Evolutionary conservation across 225 moss, liverwort and hornwort species (phyloP).

Genomic region (Bryum argenteum): DNA sequence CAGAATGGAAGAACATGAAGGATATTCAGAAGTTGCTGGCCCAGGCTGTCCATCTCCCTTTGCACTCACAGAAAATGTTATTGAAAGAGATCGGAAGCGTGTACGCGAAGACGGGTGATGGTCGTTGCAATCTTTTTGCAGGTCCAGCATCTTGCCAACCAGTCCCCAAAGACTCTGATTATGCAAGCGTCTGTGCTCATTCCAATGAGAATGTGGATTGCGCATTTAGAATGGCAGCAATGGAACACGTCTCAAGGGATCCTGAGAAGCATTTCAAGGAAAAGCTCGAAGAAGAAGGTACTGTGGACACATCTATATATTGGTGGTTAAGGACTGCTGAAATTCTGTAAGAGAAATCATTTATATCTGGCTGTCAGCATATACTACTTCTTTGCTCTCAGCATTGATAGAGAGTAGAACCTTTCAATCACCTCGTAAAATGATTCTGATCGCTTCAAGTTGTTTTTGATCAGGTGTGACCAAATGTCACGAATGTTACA

Average conservation of each 20-base stretch:
- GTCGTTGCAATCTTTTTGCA: conserved; percentile 90
- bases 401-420: not conserved
- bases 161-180: conserved; percentile 75
- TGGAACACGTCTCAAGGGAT: conserved; percentile 82
- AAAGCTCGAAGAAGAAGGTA: conserved; percentile 64
- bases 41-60: conserved; percentile 56
- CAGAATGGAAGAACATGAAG: conserved; percentile 67
- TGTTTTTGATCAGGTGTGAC: conserved; percentile 55
- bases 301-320: not conserved
- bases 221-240: conserved; percentile 76
- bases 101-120: conserved; percentile 62
- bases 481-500: conserved; percentile 74
- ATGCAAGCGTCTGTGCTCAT: conserved; percentile 64
- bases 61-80: conserved; percentile 73
- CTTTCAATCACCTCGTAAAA: not conserved
- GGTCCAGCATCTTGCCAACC: conserved; percentile 68
- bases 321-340: not conserved
- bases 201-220: conserved; percentile 83
- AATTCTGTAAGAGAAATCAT: not conserved
- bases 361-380: conserved; percentile 2
- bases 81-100: conserved; percentile 64
- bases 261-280: conserved; percentile 72
- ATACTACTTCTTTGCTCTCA: conserved; percentile 4
- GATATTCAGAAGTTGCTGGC: conserved; percentile 56
- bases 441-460: conserved; percentile 18